phyloP scores from a whole-genome alignment of 768 basidiomycete species.

The Russula olivacea region DNA sequence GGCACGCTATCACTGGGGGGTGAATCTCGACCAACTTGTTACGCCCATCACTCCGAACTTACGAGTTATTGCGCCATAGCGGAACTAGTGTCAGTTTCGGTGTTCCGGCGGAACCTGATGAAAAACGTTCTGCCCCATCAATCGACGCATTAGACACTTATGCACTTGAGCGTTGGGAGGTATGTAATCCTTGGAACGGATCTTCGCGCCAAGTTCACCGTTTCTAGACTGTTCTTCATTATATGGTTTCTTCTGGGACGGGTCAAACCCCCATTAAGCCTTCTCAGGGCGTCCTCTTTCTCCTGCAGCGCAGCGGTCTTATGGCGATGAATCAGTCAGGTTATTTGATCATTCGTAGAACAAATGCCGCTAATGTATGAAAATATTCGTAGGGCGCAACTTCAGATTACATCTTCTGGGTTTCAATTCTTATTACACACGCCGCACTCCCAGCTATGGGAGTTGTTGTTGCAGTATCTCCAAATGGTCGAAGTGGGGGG shows the following conservation, averaged over 20 bases:
- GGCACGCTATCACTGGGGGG: conserved; percentile 88
- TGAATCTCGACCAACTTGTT: conserved; percentile 33
- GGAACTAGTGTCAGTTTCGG: conserved; percentile 82
- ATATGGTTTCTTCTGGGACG: conserved; percentile 91
- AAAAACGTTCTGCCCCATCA: conserved; percentile 48
- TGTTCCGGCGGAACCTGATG: conserved; percentile 60
- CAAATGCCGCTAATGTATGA: conserved; percentile 3
- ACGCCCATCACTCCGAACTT: not conserved
- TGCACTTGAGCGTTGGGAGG: conserved; percentile 90
- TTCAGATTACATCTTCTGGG: conserved; percentile 87
- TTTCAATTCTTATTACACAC: conserved; percentile 96
- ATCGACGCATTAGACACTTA: conserved; percentile 68
- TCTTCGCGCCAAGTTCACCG: conserved; percentile 2
- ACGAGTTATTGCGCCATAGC: conserved; percentile 34
- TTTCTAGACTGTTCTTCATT: conserved; percentile 86
- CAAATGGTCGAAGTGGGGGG: conserved; percentile 71
- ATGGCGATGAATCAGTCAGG: conserved; percentile 71
- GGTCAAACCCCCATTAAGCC: conserved; percentile 72
- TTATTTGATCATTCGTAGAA: conserved; percentile 8
- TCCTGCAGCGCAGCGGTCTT: conserved; percentile 78
- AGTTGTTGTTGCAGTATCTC: conserved; percentile 84
- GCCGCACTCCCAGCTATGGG: conserved; percentile 94
- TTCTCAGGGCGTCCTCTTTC: conserved; percentile 74
- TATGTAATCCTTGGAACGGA: conserved; percentile 30
- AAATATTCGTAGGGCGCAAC: conserved; percentile 44